phyloP scores from a whole-genome alignment of 2,329 filamentous ascomycete species.

The Sporothrix sp. region DNA sequence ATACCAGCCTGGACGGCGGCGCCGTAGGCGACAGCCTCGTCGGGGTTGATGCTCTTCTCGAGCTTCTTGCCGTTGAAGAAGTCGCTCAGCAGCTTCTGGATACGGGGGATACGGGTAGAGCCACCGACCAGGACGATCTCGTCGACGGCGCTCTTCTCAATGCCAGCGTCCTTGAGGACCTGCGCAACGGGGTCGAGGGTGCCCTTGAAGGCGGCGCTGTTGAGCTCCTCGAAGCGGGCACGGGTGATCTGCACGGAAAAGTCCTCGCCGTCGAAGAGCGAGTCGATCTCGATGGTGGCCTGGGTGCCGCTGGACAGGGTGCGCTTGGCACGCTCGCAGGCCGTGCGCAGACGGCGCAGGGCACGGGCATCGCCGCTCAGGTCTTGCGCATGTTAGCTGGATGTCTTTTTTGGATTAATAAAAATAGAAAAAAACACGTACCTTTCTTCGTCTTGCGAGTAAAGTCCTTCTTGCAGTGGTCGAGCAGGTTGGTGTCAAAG shows the following conservation, averaged over 20 bases:
- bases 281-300: constrained; percentile 97
- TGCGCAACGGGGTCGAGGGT: constrained; percentile 93
- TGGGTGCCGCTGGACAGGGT: constrained; percentile 95
- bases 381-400: constrained; percentile 34
- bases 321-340: constrained; percentile 99
- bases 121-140: constrained; percentile 99
- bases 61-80: constrained; percentile 99
- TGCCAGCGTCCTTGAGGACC: constrained; percentile 83
- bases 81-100: constrained; percentile 98
- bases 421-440: background rate
- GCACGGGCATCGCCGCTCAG: constrained; percentile 79
- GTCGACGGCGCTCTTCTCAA: constrained; percentile 87
- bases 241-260: constrained; percentile 96
- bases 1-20: constrained; percentile 98
- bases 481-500: constrained; percentile 91
- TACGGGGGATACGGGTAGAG: constrained; percentile 95
- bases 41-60: constrained; percentile 99
- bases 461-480: constrained; percentile 91
- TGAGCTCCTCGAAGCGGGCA: constrained; percentile 97
- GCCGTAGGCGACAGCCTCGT: constrained; percentile 98
- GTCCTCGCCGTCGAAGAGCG: constrained; percentile 94
- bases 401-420: background rate
- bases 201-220: constrained; percentile 87
- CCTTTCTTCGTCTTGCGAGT: constrained; percentile 19
- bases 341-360: constrained; percentile 89